Evolutionary conservation across 345 rosid species (phyloP).

Genomic region (Citrus maxima): DNA sequence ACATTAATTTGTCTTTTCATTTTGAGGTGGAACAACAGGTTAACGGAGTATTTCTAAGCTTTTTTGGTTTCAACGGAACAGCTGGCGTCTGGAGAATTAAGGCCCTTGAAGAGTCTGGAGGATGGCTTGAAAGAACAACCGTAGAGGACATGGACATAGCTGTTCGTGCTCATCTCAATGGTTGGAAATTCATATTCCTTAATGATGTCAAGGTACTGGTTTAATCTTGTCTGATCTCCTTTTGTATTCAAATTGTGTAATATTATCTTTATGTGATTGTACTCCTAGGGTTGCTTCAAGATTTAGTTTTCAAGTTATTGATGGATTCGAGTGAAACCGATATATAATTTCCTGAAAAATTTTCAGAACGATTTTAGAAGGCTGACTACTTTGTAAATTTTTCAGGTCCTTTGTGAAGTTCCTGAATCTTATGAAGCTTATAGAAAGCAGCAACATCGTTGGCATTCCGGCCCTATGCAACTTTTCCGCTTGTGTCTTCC

Average conservation of each 20-base stretch:
- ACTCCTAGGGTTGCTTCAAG: not conserved
- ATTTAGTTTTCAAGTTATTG: not conserved
- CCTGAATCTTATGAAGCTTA: constrained; percentile 90
- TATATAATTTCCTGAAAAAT: not conserved
- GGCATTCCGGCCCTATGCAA: constrained; percentile 96
- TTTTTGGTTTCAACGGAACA: constrained; percentile 91
- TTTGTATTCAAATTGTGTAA: not conserved
- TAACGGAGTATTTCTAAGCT: constrained; percentile 67
- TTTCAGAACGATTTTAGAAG: constrained; percentile 1
- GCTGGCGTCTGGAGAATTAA: constrained; percentile 90
- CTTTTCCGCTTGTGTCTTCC: constrained; percentile 87
- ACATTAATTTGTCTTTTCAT: constrained; percentile 78
- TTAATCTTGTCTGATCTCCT: not conserved
- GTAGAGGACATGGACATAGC: constrained; percentile 93
- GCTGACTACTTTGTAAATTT: constrained; percentile 6
- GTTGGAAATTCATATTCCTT: constrained; percentile 83
- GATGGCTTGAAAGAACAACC: constrained; percentile 90
- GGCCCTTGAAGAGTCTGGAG: constrained; percentile 86
- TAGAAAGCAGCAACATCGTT: constrained; percentile 91
- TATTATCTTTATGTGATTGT: not conserved
- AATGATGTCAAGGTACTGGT: constrained; percentile 68
- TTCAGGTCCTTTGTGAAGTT: constrained; percentile 81
- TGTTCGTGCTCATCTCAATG: constrained; percentile 81
- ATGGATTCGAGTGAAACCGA: not conserved
- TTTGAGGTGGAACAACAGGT: constrained; percentile 91